Conservation (phyloP, 306 rosid genomes). For the Astragalus membranaceus region DNA sequence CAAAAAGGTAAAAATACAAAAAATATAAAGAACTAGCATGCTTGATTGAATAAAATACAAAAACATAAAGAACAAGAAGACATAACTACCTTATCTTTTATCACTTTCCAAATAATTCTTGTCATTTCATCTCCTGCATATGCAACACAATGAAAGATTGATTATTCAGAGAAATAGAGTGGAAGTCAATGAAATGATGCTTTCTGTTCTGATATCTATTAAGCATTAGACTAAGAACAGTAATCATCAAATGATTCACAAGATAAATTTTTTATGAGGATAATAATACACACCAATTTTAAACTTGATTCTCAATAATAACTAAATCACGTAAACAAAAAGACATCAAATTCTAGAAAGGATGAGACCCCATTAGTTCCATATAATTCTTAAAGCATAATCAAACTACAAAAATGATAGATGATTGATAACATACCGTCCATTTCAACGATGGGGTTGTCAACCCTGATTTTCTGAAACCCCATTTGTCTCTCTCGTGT, state of each 20-base stretch:
- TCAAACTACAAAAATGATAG: too few relatives aligned
- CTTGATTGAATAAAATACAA: neutral
- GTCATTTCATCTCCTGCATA: constrained; percentile 54
- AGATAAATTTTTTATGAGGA: neutral
- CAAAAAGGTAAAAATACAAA: neutral
- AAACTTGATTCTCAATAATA: neutral
- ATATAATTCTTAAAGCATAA: too few relatives aligned
- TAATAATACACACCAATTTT: neutral
- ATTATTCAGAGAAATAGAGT: neutral
- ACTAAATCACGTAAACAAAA: neutral
- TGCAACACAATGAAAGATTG: constrained; percentile 3
- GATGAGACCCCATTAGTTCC: neutral
- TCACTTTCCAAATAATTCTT: constrained; percentile 45
- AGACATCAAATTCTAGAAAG: neutral
- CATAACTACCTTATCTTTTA: constrained; percentile 41
- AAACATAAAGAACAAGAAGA: too few relatives aligned
- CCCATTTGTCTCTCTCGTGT: constrained; percentile 35
- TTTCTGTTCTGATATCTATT: neutral
- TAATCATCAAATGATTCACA: neutral
- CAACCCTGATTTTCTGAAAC: constrained; percentile 70
- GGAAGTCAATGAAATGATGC: neutral
- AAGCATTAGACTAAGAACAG: neutral
- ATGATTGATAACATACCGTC: constrained; percentile 47
- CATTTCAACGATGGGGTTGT: constrained; percentile 96
- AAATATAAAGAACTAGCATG: neutral